Percentiles rank a stretch among this genome's conserved stretches.
Conservation (phyloP, 306 rosid species). For the Canavalia ensiformis region DNA sequence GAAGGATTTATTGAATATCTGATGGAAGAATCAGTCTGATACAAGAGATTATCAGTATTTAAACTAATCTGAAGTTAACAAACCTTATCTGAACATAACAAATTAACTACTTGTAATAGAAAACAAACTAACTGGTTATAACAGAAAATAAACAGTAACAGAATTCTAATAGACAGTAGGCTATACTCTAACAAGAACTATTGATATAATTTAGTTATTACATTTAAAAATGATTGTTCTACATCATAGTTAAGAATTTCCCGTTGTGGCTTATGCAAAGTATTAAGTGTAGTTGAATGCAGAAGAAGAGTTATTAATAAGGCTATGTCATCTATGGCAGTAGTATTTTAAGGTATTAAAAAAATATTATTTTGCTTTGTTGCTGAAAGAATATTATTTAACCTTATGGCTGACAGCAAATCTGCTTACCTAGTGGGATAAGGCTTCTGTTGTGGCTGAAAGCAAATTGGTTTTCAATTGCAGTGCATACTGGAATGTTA, state of each 20-base stretch:
- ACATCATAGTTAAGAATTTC: slow-evolving; percentile 9
- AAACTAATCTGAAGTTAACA: no score
- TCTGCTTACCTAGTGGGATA: no score
- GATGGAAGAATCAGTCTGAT: no score
- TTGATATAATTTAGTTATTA: slow-evolving; percentile 18
- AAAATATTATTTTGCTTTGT: not conserved
- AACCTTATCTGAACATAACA: no score
- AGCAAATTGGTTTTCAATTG: not conserved
- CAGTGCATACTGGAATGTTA: slow-evolving; percentile 39
- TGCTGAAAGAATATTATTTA: not conserved
- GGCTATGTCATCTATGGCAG: not conserved
- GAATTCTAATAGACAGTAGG: no score
- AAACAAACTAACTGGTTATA: no score
- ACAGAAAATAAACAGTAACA: no score
- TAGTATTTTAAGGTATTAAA: slow-evolving; percentile 16
- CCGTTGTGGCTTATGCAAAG: slow-evolving; percentile 23
- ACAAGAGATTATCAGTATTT: no score
- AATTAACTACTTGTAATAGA: no score
- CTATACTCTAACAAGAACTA: not conserved
- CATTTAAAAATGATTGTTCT: not conserved
- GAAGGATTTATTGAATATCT: no score
- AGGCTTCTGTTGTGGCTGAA: not conserved
- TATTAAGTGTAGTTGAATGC: slow-evolving; percentile 9
- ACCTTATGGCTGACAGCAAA: no score
- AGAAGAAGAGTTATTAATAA: slow-evolving; percentile 4